Percentiles rank a stretch among this genome's conserved stretches.
These are phyloP conservation scores for Puccinia hordei DNA, from an alignment of 1,284 basidiomycete genomes.

Conservation along the genomic window DNA sequence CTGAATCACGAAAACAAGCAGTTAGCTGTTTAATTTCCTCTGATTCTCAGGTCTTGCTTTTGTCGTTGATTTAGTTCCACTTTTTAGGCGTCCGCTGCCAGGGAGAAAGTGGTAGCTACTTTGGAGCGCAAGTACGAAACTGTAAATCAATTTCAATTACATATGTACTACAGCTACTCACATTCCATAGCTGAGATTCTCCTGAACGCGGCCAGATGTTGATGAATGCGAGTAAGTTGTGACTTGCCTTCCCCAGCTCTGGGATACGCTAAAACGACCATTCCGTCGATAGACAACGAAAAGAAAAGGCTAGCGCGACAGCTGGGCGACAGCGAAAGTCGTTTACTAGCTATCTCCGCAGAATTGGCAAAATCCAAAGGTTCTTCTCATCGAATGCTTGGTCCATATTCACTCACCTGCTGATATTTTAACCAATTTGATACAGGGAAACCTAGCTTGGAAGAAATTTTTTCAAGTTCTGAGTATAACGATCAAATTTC, in stretches of 20 bases:
- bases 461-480: slow-evolving; percentile 37
- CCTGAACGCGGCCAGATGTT: slow-evolving; percentile 13
- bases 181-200: not conserved
- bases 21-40: not conserved
- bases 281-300: slow-evolving; percentile 33
- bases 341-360: slow-evolving; percentile 42
- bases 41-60: not conserved
- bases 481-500: slow-evolving; percentile 25
- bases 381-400: not conserved
- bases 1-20: slow-evolving; percentile 8
- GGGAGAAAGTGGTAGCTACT: slow-evolving; percentile 29
- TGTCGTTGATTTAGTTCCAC: slow-evolving; percentile 4
- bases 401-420: not conserved
- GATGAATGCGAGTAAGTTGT: slow-evolving; percentile 45
- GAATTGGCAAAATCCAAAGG: slow-evolving; percentile 44
- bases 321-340: slow-evolving; percentile 37
- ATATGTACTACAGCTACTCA: not conserved
- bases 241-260: not conserved
- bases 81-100: slow-evolving; percentile 22
- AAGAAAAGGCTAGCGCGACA: slow-evolving; percentile 29
- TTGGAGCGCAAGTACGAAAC: slow-evolving; percentile 42
- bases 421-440: not conserved
- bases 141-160: not conserved
- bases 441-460: slow-evolving; percentile 40
- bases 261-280: not conserved